Percentiles rank a stretch among this genome's conserved stretches.
These are phyloP conservation scores for Megacollybia marginata DNA, from an alignment of 768 basidiomycete species.

Conservation along the genomic window DNA sequence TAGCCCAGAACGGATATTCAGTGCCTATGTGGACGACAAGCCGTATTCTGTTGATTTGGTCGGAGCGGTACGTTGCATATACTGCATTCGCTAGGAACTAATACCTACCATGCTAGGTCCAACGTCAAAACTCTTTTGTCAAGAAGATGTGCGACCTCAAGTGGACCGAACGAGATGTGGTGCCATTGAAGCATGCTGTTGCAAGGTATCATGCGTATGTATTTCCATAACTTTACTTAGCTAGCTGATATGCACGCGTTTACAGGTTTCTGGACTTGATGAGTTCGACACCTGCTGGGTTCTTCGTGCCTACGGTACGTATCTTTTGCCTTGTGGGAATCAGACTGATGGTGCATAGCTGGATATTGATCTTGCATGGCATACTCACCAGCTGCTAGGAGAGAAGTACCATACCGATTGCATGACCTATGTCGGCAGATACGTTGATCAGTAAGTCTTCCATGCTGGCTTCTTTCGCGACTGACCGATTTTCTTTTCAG, in stretches of 20 bases:
- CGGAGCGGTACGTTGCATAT: constrained; percentile 36
- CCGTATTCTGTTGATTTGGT: constrained; percentile 51
- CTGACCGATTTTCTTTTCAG: constrained; percentile 15
- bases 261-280: constrained; percentile 50
- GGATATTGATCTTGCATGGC: constrained; percentile 78
- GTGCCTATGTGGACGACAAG: constrained; percentile 43
- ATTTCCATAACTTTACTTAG: constrained; percentile 5
- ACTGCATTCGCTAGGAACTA: background rate
- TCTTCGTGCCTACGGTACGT: constrained; percentile 43
- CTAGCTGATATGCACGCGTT: constrained; percentile 11
- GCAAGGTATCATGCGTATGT: constrained; percentile 53
- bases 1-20: constrained; percentile 27
- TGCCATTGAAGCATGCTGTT: constrained; percentile 39
- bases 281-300: constrained; percentile 29
- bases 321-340: too few relatives aligned
- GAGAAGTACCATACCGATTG: constrained; percentile 39
- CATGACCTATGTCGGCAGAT: constrained; percentile 31
- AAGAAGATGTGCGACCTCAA: constrained; percentile 42
- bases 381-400: constrained; percentile 59
- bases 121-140: constrained; percentile 51
- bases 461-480: constrained; percentile 11
- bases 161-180: constrained; percentile 40
- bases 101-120: constrained; percentile 25
- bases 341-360: constrained; percentile 14
- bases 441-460: constrained; percentile 46